A percentile compares a stretch with the other conserved stretches of the same genome.
Evolutionary conservation across 2,329 filamentous ascomycete species (phyloP).

Genomic region (Botryotinia calthae): DNA sequence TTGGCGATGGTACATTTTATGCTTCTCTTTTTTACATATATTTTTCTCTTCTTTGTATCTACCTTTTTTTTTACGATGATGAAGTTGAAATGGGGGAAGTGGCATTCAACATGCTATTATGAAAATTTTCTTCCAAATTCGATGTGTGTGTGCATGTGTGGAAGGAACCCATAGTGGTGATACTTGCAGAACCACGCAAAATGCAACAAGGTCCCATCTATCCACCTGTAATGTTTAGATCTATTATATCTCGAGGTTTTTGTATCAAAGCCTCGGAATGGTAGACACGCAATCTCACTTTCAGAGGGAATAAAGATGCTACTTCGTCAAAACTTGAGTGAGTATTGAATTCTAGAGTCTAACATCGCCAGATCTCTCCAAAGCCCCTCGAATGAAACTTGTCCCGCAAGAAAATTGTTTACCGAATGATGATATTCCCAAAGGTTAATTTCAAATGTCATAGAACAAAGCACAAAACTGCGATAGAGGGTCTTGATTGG

Average conservation of each 20-base stretch:
- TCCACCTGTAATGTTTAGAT: neutral
- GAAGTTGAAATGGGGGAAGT: neutral
- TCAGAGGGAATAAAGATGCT: no score
- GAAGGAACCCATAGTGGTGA: rapidly evolving
- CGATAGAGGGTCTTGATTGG: neutral
- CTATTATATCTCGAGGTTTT: no score
- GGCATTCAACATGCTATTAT: neutral
- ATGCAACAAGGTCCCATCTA: neutral
- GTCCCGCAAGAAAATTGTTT: neutral
- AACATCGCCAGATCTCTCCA: neutral
- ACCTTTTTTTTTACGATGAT: neutral
- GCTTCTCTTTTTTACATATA: neutral
- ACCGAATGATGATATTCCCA: neutral
- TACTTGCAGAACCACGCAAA: neutral
- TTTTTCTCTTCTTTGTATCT: neutral
- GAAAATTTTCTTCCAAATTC: neutral
- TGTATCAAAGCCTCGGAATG: no score
- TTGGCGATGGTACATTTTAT: neutral
- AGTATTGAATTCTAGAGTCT: neutral
- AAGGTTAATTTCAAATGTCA: no score
- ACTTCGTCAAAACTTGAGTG: no score
- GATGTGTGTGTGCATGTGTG: neutral
- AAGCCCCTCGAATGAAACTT: neutral
- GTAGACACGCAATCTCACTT: no score
- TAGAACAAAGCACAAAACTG: neutral